phyloP scores from a whole-genome alignment of 2,329 filamentous ascomycete genomes.

The Cyclaneusma minus region DNA sequence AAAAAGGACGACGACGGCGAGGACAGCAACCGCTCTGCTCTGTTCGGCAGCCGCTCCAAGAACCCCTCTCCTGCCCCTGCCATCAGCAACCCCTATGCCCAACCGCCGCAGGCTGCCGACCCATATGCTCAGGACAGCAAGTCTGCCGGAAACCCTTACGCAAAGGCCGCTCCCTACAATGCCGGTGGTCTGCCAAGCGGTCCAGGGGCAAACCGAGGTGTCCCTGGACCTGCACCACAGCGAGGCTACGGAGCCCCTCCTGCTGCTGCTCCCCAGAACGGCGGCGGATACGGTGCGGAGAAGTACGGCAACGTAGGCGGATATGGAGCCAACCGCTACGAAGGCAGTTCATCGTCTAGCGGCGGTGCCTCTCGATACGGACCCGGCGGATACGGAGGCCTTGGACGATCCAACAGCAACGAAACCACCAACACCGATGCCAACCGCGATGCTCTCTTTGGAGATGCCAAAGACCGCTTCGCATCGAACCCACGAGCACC shows the following conservation, averaged over 20 bases:
- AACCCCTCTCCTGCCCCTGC: constrained; percentile 28
- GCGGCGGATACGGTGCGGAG: constrained; percentile 35
- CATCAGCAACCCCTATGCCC: constrained; percentile 19
- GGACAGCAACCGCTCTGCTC: constrained; percentile 28
- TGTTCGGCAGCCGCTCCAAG: constrained; percentile 33
- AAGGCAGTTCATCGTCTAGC: constrained; percentile 19
- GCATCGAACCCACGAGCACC: constrained; percentile 9
- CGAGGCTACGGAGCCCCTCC: constrained; percentile 4
- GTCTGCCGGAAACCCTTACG: constrained; percentile 28
- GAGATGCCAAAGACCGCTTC: constrained; percentile 19
- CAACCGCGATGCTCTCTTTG: constrained; percentile 48
- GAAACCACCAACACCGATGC: constrained; percentile 27
- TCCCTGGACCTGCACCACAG: neutral
- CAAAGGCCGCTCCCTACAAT: constrained; percentile 16
- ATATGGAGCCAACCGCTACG: constrained; percentile 38
- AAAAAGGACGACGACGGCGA: constrained; percentile 35
- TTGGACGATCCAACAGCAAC: constrained; percentile 30
- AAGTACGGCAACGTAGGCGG: constrained; percentile 34
- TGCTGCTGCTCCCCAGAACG: constrained; percentile 10
- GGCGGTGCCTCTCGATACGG: constrained; percentile 23
- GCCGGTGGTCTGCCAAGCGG: constrained; percentile 22
- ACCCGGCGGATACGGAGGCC: constrained; percentile 44
- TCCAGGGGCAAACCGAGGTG: constrained; percentile 16
- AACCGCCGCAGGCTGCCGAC: constrained; percentile 26
- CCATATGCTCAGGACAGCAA: constrained; percentile 43